Evolutionary conservation across 805 yeast genomes (phyloP), one percentile per base, ranked within the genome.

Genomic region (Lachancea meyersii): DNA sequence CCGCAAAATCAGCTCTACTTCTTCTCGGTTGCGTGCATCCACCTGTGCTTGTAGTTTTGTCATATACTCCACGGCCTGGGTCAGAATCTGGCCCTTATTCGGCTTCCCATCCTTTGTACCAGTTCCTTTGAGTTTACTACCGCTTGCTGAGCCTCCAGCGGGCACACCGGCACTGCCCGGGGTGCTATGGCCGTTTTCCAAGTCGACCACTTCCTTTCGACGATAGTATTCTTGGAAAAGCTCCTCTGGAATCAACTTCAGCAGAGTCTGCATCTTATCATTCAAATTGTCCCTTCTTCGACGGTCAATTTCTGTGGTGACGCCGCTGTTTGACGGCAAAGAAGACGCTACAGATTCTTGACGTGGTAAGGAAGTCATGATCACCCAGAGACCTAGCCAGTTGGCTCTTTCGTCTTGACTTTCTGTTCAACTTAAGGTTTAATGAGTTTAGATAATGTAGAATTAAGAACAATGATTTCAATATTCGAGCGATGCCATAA

Each of bases 41-140:
- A 87, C 86, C 45, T 75, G 69, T 47, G 76, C 79, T 58, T 86
- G 94, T 27, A 86, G 61, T 47, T 65, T 65, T 46, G 76, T 79
- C 32, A 85, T 76, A 54, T 82, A 84, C 48, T 82, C 88, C 2
- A 84, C 88, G 0, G 86, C 75, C 54, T 81, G 83, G 7, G 86
- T 75, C 45, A 85, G 65, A 2, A 85, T 82, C 57, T 83, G 91
- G 1, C 94, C 94, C 63, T 85, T 85, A 55, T 83, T 84, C 0
- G 94, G 94, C 51, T 82, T 83, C 2, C 91, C 93, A 53, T 83
- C 91, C 49, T 80, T 82, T 1, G 91, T 83, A 0, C 91, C 91
- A 5, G 77, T 69, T 3, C 77, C 73, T 49, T 70, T 72, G 40
- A 54, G 56, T 40, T 56, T 42, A n/a, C 14, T 32, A n/a, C 26